Conservation (phyloP, 352 stramenopile species). For the Globisporangium recalcitrans region DNA sequence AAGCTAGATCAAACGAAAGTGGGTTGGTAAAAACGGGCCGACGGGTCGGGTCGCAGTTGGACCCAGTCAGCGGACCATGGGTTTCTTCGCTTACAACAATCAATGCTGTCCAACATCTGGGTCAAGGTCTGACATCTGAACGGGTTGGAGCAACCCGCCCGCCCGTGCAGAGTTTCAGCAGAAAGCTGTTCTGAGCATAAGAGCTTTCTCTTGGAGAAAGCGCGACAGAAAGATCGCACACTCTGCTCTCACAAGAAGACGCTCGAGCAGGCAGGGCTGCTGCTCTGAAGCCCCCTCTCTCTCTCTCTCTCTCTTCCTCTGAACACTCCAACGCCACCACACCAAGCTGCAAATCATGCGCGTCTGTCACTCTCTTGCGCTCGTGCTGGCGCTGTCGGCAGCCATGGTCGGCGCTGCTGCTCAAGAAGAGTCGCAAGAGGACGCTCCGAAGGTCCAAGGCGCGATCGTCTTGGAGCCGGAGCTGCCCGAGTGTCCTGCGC, state of each 20-base stretch:
- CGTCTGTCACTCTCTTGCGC: background rate
- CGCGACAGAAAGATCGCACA: no score
- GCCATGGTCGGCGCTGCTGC: background rate
- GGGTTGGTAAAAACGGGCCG: background rate
- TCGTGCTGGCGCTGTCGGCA: background rate
- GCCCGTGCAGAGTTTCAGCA: background rate
- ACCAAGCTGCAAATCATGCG: background rate
- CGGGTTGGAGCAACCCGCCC: background rate
- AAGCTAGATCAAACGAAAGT: background rate
- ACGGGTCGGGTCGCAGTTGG: background rate
- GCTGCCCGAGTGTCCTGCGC: slow-evolving; percentile 27
- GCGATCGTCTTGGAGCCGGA: slow-evolving; percentile 17
- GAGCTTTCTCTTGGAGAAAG: no score
- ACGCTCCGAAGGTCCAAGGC: slow-evolving; percentile 1
- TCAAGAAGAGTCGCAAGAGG: background rate
- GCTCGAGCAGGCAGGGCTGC: no score
- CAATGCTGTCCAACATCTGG: background rate
- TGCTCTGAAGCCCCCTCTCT: no score
- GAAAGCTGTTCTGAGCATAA: background rate
- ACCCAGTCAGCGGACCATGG: background rate
- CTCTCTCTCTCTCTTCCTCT: no score
- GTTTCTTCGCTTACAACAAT: background rate
- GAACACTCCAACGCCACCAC: no score
- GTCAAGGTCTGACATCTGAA: background rate
- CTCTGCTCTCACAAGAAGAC: no score